Evolutionary conservation across 805 yeast species (phyloP).

Genomic region (Zygotorulaspora florentina): DNA sequence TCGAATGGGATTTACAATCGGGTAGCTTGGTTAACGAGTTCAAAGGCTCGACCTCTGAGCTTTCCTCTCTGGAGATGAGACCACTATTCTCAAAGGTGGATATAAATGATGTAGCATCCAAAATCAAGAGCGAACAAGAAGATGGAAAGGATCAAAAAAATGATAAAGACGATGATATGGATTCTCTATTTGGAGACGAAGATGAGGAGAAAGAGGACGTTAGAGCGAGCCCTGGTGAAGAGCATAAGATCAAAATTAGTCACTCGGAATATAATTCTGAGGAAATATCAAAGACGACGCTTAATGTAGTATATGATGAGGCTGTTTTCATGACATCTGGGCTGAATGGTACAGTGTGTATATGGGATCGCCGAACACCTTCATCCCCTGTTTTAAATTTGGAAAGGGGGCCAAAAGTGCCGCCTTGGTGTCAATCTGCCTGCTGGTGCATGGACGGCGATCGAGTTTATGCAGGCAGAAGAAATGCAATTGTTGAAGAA

Average conservation of each 20-base stretch:
- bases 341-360: slow-evolving; percentile 71
- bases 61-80: slow-evolving; percentile 69
- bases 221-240: slow-evolving; percentile 6
- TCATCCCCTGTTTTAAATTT: slow-evolving; percentile 42
- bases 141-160: slow-evolving; percentile 34
- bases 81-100: slow-evolving; percentile 51
- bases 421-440: slow-evolving; percentile 93
- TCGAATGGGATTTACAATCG: slow-evolving; percentile 81
- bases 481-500: slow-evolving; percentile 84
- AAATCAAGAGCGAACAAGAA: slow-evolving; percentile 14
- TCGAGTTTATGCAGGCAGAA: slow-evolving; percentile 73
- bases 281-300: slow-evolving; percentile 27
- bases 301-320: slow-evolving; percentile 35
- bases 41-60: slow-evolving; percentile 65
- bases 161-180: slow-evolving; percentile 45
- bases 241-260: slow-evolving; percentile 8
- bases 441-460: slow-evolving; percentile 88
- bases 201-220: slow-evolving; percentile 34
- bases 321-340: slow-evolving; percentile 71
- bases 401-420: slow-evolving; percentile 57
- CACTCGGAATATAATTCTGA: slow-evolving; percentile 9
- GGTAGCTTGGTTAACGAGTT: slow-evolving; percentile 53
- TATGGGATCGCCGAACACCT: slow-evolving; percentile 74
- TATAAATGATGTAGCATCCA: slow-evolving; percentile 27
- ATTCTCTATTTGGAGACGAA: slow-evolving; percentile 56